phyloP scores from a whole-genome alignment of 2,329 filamentous ascomycete species.

The Neonectria punicea region DNA sequence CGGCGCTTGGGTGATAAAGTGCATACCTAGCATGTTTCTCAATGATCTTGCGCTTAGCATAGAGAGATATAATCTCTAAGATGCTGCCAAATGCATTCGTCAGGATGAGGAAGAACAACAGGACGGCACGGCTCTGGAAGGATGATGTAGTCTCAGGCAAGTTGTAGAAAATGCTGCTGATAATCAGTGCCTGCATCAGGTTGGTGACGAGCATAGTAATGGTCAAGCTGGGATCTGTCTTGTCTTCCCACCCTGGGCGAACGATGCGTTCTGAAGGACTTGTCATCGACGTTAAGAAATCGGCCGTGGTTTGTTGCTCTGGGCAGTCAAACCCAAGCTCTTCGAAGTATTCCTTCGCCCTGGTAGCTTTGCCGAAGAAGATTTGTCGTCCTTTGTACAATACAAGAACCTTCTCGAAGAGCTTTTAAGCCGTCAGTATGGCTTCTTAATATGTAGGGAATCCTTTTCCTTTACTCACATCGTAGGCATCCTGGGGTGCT shows the following conservation, averaged over 20 bases:
- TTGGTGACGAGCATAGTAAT: slow-evolving; percentile 53
- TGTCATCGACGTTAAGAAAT: not conserved
- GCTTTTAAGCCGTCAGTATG: slow-evolving; percentile 43
- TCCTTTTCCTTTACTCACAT: slow-evolving; percentile 16
- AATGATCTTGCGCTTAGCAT: slow-evolving; percentile 38
- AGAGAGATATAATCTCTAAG: slow-evolving; percentile 37
- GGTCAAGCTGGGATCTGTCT: slow-evolving; percentile 50
- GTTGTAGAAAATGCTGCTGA: slow-evolving; percentile 59
- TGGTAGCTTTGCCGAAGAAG: slow-evolving; percentile 46
- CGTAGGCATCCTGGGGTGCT: slow-evolving; percentile 53
- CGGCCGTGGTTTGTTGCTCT: slow-evolving; percentile 14
- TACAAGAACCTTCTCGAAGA: slow-evolving; percentile 75
- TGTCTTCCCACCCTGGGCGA: slow-evolving; percentile 41
- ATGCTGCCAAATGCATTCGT: slow-evolving; percentile 55
- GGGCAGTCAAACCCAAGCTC: slow-evolving; percentile 36
- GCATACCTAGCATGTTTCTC: slow-evolving; percentile 44
- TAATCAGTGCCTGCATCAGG: slow-evolving; percentile 59
- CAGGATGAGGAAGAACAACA: slow-evolving; percentile 61
- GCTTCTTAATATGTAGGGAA: not conserved
- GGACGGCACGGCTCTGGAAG: slow-evolving; percentile 56
- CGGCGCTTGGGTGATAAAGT: slow-evolving; percentile 39
- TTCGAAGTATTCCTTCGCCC: slow-evolving; percentile 62
- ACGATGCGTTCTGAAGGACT: slow-evolving; percentile 41
- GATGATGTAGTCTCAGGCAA: slow-evolving; percentile 51
- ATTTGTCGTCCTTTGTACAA: slow-evolving; percentile 74